Conservation (phyloP, 192 early-diverging fungal genomes). For the Chytriomyces sp. region DNA sequence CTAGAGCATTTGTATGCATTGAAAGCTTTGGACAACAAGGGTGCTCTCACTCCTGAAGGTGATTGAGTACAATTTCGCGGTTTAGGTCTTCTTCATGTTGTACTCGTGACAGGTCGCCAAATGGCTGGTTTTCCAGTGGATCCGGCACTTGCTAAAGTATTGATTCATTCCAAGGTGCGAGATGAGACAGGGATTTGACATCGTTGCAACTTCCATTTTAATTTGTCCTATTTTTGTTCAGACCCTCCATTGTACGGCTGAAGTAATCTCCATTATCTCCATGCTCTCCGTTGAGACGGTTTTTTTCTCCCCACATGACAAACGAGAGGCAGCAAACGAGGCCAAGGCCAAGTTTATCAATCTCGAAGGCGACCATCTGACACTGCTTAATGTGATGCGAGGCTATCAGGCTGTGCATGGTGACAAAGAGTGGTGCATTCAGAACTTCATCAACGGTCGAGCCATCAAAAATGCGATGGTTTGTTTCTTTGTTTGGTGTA, state of each 20-base stretch:
- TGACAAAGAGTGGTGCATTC: conserved; percentile 83
- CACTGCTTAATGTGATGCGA: conserved; percentile 80
- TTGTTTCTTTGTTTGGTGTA: conserved; percentile 14
- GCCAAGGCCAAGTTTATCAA: conserved; percentile 81
- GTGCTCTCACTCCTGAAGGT: conserved; percentile 70
- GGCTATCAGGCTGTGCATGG: conserved; percentile 78
- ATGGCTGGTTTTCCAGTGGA: conserved; percentile 93
- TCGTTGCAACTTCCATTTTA: neutral
- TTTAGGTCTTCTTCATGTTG: neutral
- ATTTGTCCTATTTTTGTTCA: neutral
- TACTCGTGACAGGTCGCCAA: conserved; percentile 23
- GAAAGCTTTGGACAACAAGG: conserved; percentile 81
- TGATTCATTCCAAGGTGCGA: conserved; percentile 73
- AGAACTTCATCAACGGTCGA: conserved; percentile 88
- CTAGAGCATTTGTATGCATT: conserved; percentile 88
- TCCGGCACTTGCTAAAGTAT: conserved; percentile 84
- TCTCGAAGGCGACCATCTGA: conserved; percentile 92
- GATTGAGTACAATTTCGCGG: conserved; percentile 60
- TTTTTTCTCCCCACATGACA: conserved; percentile 84
- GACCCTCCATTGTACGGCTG: conserved; percentile 72
- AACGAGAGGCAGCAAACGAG: conserved; percentile 78
- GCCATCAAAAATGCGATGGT: conserved; percentile 83
- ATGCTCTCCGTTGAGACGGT: conserved; percentile 90
- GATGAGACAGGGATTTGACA: neutral
- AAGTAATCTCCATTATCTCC: conserved; percentile 87